Conservation (phyloP, 768 basidiomycete genomes). For the Suillus cothurnatus region DNA sequence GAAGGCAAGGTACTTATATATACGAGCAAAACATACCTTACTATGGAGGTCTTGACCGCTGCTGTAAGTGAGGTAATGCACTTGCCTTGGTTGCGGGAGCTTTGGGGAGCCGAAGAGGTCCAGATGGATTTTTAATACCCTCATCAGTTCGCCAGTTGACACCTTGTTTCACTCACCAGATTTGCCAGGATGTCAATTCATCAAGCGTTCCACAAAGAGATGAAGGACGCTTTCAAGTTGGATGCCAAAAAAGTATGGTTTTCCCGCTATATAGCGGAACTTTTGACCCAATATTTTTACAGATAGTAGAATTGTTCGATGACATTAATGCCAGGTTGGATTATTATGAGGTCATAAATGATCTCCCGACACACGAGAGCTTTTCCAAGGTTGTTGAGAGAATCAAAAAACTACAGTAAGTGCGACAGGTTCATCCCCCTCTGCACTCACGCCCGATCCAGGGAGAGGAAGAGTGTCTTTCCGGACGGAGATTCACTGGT, state of each 20-base stretch:
- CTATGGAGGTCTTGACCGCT: too few relatives aligned
- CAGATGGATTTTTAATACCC: too few relatives aligned
- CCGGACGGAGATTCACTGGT: not conserved
- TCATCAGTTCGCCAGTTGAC: too few relatives aligned
- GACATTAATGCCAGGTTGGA: not conserved
- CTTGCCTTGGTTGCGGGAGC: too few relatives aligned
- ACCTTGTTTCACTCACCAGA: not conserved
- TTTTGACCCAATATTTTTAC: not conserved
- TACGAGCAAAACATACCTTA: too few relatives aligned
- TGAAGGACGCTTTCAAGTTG: not conserved
- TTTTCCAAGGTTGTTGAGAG: not conserved
- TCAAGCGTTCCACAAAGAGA: not conserved
- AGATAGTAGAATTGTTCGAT: not conserved
- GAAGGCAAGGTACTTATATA: too few relatives aligned
- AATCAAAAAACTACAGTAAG: not conserved
- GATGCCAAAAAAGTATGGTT: not conserved
- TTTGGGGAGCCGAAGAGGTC: too few relatives aligned
- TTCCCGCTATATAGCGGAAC: not conserved
- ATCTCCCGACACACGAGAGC: not conserved
- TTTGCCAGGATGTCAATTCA: not conserved
- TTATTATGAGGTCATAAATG: not conserved
- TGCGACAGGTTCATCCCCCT: not conserved
- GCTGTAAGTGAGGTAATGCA: too few relatives aligned
- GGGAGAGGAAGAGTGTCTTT: not conserved
- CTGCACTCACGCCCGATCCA: not conserved